These are phyloP conservation scores for Begonia peltatifolia DNA, from an alignment of 306 rosid genomes.

Conservation along the genomic window DNA sequence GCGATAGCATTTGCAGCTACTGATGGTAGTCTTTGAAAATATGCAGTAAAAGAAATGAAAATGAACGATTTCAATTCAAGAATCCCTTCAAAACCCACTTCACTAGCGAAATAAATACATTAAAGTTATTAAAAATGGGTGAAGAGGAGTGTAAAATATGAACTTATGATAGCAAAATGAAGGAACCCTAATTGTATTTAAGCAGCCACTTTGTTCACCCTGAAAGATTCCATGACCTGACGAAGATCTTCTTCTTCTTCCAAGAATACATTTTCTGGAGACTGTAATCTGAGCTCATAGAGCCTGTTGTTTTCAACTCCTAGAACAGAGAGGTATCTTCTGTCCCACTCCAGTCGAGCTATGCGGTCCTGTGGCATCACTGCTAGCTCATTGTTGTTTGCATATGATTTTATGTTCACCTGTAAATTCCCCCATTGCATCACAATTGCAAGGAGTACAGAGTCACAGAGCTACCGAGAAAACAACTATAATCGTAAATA, in stretches of 20 bases:
- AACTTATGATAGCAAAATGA: background rate
- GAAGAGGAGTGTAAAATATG: too few species aligned
- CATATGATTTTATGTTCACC: conserved; percentile 93
- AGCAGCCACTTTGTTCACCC: conserved; percentile 55
- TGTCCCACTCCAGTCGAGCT: conserved; percentile 76
- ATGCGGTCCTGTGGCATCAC: conserved; percentile 88
- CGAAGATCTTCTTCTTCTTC: conserved; percentile 79
- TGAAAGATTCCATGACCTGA: conserved; percentile 68
- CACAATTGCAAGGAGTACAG: too few species aligned
- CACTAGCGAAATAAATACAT: too few species aligned
- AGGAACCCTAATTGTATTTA: background rate
- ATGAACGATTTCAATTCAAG: too few species aligned
- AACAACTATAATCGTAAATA: too few species aligned
- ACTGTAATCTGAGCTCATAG: conserved; percentile 81
- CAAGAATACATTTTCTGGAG: conserved; percentile 67
- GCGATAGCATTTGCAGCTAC: too few species aligned
- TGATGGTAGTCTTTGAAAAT: too few species aligned
- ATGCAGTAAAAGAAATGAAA: too few species aligned
- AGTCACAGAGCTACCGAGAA: too few species aligned
- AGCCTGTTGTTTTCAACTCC: conserved; percentile 87
- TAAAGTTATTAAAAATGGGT: too few species aligned
- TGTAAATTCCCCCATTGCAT: conserved; percentile 1
- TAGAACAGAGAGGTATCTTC: conserved; percentile 82
- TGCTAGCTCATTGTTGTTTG: conserved; percentile 84
- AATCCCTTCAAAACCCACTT: too few species aligned